Evolutionary conservation across 345 rosid genomes (phyloP).

Genomic region (Turnera subulata): DNA sequence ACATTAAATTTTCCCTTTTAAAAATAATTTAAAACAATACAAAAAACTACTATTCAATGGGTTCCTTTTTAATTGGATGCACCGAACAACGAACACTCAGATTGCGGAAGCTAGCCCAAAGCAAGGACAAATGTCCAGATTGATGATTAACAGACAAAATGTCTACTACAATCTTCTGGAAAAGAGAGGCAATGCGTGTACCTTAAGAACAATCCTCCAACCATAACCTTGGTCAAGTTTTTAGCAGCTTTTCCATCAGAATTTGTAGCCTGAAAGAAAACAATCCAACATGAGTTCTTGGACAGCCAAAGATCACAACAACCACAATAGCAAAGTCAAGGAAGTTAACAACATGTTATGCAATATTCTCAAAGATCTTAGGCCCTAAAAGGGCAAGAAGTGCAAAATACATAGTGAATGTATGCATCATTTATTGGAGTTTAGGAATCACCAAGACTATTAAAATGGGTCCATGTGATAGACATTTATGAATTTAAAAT

Average conservation of each 20-base stretch:
- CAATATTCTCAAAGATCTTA: slow-evolving; percentile 10
- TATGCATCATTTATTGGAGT: background rate
- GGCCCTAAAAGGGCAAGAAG: background rate
- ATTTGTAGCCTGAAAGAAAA: slow-evolving; percentile 73
- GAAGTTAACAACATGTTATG: slow-evolving; percentile 1
- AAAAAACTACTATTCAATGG: too few species aligned
- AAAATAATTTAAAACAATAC: too few species aligned
- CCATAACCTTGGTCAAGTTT: slow-evolving; percentile 65
- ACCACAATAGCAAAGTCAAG: background rate
- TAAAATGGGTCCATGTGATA: too few species aligned
- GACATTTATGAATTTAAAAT: too few species aligned
- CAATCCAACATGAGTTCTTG: slow-evolving; percentile 18
- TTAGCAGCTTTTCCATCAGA: slow-evolving; percentile 77
- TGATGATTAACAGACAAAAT: background rate
- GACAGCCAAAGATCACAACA: background rate
- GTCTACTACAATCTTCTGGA: background rate
- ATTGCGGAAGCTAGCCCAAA: too few species aligned
- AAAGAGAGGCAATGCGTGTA: slow-evolving; percentile 20
- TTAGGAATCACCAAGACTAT: too few species aligned
- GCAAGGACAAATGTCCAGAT: background rate
- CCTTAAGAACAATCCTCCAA: slow-evolving; percentile 91
- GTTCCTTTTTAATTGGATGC: too few species aligned
- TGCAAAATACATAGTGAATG: background rate
- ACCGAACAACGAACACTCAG: too few species aligned
- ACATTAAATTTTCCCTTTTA: too few species aligned